Percentiles rank a stretch among this genome's conserved stretches.
phyloP scores from a whole-genome alignment of 148 eudicot species.

The Dysphania ambrosioides region DNA sequence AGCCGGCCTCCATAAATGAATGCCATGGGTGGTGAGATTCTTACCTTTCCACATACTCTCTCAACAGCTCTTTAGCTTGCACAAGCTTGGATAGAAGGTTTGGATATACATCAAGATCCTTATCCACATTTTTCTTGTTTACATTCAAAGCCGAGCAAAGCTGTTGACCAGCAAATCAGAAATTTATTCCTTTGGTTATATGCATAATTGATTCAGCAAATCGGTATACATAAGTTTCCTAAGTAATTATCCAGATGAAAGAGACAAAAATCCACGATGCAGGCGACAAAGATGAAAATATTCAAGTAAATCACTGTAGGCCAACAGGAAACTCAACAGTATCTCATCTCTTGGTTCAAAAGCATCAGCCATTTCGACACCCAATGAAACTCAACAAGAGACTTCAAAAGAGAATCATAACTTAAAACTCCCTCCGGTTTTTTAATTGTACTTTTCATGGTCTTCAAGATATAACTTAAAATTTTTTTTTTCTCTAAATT shows the following conservation, averaged over 20 bases:
- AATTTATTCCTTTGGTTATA: background rate
- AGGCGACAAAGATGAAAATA: background rate
- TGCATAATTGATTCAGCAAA: background rate
- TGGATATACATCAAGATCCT: slow-evolving; percentile 96
- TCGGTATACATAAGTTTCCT: background rate
- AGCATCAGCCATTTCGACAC: background rate
- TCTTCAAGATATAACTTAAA: too few species aligned
- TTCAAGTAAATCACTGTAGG: background rate
- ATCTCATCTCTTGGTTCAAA: background rate
- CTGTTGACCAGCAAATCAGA: slow-evolving; percentile 33
- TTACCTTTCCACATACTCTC: slow-evolving; percentile 89
- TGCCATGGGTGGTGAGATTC: background rate
- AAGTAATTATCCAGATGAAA: background rate
- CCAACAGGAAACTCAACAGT: background rate
- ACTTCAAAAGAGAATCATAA: background rate
- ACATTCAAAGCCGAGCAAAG: slow-evolving; percentile 88
- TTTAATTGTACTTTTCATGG: too few species aligned
- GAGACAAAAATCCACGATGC: too few species aligned
- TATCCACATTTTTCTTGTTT: slow-evolving; percentile 85
- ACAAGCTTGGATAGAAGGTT: slow-evolving; percentile 86
- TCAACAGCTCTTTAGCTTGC: slow-evolving; percentile 89
- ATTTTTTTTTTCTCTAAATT: too few species aligned
- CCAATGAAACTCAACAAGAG: background rate
- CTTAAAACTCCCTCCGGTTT: too few species aligned
- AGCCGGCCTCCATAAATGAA: background rate